Evolutionary conservation across 768 basidiomycete genomes (phyloP), one percentile per base, ranked within the genome.

Genomic region (Cystofilobasidium capitatum): DNA sequence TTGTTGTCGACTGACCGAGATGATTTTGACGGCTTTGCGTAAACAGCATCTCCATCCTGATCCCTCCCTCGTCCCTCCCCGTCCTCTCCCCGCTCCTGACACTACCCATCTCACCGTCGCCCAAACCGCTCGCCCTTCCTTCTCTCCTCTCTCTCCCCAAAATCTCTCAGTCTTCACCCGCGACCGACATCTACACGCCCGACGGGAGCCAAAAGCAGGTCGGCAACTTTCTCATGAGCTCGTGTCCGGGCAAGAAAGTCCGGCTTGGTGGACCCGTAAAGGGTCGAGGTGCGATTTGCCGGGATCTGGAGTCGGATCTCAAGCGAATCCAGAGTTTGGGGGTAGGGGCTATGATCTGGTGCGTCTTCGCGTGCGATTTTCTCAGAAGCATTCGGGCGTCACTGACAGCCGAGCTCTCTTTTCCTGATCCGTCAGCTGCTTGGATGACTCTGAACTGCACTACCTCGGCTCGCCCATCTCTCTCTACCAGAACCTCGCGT

Each of bases 201-300:
- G 31, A 35, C 4, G 17, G 17, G 26, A 17, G 69, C 71, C 14
- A 77, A 78, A 35, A 73, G 45, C 45, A 73, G 16, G 77, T 94
- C 12, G 93, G 93, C n/a, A 97, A 98, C 76, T 78, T 98, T 26
- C 82, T 87, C 60, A 77, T 97, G 37, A 91, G 88, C 8, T 91
- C 89, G 8, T 97, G 94, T 79, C 93, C 93, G 2, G 93, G 93
- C 5, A 98, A 98, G 78, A 91, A 96, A 82, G 86, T 81, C 16
- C 72, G 80, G 33, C 72, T 81, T 71, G 80, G 80, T 60, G 89
- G 89, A 3, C 86, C 88, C 36, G 82, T 86, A 13, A 85, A 84
- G 73, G 91, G 92, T 4, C 81, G 93, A 17, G 82, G 83, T 54
- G 85, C 86, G 2, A 88, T 98, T 37, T 90, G 88, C 75, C 81